Percentiles rank a stretch among this genome's conserved stretches.
Conservation (phyloP, 371 early-diverging fungal species). For the Mucor piriformis region DNA sequence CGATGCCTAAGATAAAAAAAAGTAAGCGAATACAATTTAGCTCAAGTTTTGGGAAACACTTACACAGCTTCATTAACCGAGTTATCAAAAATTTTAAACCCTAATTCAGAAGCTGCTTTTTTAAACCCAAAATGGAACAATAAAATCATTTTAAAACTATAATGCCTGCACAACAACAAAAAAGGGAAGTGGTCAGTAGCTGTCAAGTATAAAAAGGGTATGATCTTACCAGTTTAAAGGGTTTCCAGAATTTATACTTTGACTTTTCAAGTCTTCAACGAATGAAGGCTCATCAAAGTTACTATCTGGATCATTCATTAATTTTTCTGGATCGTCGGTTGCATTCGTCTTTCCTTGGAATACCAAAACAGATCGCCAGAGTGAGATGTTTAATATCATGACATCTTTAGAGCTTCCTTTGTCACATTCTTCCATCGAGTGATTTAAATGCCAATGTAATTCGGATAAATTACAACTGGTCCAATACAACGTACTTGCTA, state of each 20-base stretch:
- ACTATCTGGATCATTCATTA: constrained; percentile 35
- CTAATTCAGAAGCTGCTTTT: constrained; percentile 39
- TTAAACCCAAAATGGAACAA: constrained; percentile 48
- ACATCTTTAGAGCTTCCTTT: constrained; percentile 36
- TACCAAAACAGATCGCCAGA: constrained; percentile 40
- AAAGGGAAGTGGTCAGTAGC: background rate
- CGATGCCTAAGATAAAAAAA: constrained; percentile 29
- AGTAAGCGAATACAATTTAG: background rate
- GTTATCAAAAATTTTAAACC: constrained; percentile 38
- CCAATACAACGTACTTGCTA: constrained; percentile 34
- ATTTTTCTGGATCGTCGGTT: constrained; percentile 23
- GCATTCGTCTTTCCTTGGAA: constrained; percentile 44
- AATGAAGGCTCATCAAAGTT: constrained; percentile 35
- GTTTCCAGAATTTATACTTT: constrained; percentile 36
- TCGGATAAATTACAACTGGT: constrained; percentile 42
- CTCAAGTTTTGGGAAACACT: background rate
- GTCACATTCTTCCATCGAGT: constrained; percentile 38
- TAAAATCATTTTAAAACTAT: constrained; percentile 43
- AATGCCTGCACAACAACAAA: constrained; percentile 22
- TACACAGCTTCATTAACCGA: constrained; percentile 35
- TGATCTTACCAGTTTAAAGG: constrained; percentile 45
- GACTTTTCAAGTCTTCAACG: constrained; percentile 32
- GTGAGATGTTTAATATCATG: constrained; percentile 28
- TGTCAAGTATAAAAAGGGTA: no score
- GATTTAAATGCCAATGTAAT: constrained; percentile 34